A percentile compares a stretch with the other conserved stretches of the same genome.
phyloP scores from a whole-genome alignment of 257 asterid species.

The Nicotiana paniculata region DNA sequence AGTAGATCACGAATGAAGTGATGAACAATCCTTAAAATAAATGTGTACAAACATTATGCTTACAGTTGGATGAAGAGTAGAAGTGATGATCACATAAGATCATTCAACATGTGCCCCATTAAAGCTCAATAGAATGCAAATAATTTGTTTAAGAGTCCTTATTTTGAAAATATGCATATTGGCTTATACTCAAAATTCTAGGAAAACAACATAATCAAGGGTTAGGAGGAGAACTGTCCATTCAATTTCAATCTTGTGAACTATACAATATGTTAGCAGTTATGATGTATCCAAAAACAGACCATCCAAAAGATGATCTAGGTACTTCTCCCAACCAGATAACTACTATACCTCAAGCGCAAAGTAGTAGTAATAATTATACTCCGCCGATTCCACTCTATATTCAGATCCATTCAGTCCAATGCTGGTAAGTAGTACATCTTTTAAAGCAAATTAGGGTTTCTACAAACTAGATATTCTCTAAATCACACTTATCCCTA shows the following conservation, averaged over 20 bases:
- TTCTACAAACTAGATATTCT: neutral
- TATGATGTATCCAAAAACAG: neutral
- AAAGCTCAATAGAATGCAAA: neutral
- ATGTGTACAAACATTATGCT: neutral
- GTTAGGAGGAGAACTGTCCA: neutral
- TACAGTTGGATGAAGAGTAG: constrained; percentile 27
- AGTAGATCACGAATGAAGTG: neutral
- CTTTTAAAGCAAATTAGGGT: neutral
- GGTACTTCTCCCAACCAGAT: constrained; percentile 3
- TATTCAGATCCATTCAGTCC: neutral
- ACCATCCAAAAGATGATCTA: neutral
- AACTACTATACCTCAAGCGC: neutral
- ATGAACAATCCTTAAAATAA: neutral
- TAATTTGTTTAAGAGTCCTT: neutral
- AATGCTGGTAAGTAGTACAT: neutral
- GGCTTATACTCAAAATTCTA: neutral
- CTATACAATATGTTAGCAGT: neutral
- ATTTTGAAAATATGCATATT: neutral
- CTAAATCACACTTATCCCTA: neutral
- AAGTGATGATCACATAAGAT: constrained; percentile 20
- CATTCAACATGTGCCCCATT: neutral
- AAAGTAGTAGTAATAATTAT: neutral
- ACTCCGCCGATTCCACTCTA: neutral
- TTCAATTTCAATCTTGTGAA: neutral
- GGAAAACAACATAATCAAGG: neutral